Evolutionary conservation across 768 basidiomycete genomes (phyloP), one percentile per base, ranked within the genome.

Genomic region (Russula olivacea): DNA sequence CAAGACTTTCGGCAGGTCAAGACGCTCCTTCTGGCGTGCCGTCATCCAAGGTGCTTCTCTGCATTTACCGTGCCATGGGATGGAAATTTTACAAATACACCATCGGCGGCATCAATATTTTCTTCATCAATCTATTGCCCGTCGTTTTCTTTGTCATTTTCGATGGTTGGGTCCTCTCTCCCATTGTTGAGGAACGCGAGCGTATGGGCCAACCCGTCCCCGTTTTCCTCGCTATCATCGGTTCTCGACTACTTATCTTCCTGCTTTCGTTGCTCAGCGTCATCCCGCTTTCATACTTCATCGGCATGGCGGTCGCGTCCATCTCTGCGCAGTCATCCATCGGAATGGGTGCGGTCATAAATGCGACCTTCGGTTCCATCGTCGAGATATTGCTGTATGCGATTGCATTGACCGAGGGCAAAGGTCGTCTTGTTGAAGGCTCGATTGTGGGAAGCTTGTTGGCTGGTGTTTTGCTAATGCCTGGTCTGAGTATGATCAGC

Each of bases 291-390:
- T 94, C 91, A 9, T 99, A 99, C 79, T 99, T 99, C 77, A 98
- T 99, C 71, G 97, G 97, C 19, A 98, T 98, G 97, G 97, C 97
- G 9, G 97, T 99, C 64, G 97, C 97, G 3, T 94, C 91, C 49
- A 98, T 99, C 70, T 93, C 90, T n/a, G 97, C 97, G 0, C 97
- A 98, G 71, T 95, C 93, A 0, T 93, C 91, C 1, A 99, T 99
- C 65, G 97, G 97, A 7, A 97, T 98, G 93, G 97, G 97, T 66
- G 97, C 97, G 2, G 96, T 98, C 69, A 98, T 99, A 79, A 99
- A 99, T 72, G 97, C 97, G 2, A 93, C 93, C 1, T 99, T 99
- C 70, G 97, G 97, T 73, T 94, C 91, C n/a, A 86, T 98, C 72
- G 93, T 99, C 71, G 97, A 99, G 76, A 91, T 99, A 70, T 82